Base-by-base conservation (phyloP, 1,284 basidiomycete genomes). In the Sporisorium reilianum region DNA sequence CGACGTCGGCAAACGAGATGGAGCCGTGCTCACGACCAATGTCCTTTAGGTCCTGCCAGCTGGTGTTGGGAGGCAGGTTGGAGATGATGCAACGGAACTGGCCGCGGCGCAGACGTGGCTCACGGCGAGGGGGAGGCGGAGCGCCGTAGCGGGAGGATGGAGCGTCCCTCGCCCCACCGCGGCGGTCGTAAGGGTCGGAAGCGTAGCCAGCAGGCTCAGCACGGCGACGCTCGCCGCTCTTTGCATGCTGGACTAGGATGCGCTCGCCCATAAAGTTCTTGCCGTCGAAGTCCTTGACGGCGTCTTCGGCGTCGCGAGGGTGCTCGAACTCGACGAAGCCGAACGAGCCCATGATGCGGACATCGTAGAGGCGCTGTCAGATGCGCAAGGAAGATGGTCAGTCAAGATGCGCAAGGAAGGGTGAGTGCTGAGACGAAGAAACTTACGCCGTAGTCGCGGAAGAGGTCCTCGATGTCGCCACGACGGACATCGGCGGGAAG, bases 41-140 rank as follows among this genome's bases (percentile, higher is more conserved):
- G 85, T 98, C 96, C 83, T 99, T 98, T 75, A 99, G 89, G 86
- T 99, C 96, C 87, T 97, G 95, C 95, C 95, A 97, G 73, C 93
- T 90, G 30, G 95, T 93, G 73, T 93, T 89, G 86, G 94, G 94
- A 0, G 94, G 94, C 18, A 97, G 89, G 92, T 94, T 85, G 48
- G 74, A 70, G 45, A 73, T 75, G 53, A 83, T 64, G 40, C 83
- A 65, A 28, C 83, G 82, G 79, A 70, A 80, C 56, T 76, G 66
- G 34, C 81, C 80, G 25, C 81, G 79, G 45, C 80, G 80, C 38
- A 80, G 50, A 9, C 72, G 73, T 10, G 72, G 73, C 40, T 67
- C 67, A 10, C 51, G 59, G 11, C 69, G 76, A 44, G 70, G 67
- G 11, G 72, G 55, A 50, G 73, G 77, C 18, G 69, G 51, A 45